phyloP scores from a whole-genome alignment of 768 basidiomycete species.

The Mycena pura region DNA sequence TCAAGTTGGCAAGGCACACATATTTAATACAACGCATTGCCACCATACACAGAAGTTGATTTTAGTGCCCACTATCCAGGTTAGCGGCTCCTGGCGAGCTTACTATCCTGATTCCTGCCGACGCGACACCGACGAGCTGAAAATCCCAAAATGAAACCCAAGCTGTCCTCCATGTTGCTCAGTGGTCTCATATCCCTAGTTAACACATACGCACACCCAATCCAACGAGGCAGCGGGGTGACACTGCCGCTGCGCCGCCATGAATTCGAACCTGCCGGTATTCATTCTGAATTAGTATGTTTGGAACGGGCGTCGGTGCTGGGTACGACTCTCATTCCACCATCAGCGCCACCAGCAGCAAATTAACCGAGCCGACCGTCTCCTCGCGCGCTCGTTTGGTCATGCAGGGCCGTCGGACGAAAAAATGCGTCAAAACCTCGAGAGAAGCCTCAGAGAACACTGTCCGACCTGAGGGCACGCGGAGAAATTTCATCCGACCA shows the following conservation, averaged over 20 bases:
- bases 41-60: too few relatives aligned
- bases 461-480: not conserved
- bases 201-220: not conserved
- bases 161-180: not conserved
- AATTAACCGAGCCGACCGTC: slow-evolving; percentile 9
- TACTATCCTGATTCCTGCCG: too few relatives aligned
- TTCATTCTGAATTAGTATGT: not conserved
- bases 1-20: too few relatives aligned
- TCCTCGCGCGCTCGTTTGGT: not conserved
- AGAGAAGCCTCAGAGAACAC: not conserved
- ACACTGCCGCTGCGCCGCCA: not conserved
- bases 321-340: not conserved
- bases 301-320: not conserved
- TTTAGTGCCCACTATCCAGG: too few relatives aligned
- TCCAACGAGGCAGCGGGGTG: not conserved
- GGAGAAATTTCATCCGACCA: not conserved
- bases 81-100: too few relatives aligned
- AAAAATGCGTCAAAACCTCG: not conserved
- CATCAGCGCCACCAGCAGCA: slow-evolving; percentile 9
- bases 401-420: not conserved
- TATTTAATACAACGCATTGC: too few relatives aligned
- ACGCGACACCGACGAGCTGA: too few relatives aligned
- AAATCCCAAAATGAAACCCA: not conserved
- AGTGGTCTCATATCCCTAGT: not conserved
- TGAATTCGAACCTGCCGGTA: not conserved